A percentile compares a stretch with the other conserved stretches of the same genome.
phyloP scores from a whole-genome alignment of 2,329 filamentous ascomycete species.

The Colletotrichum orbiculare region DNA sequence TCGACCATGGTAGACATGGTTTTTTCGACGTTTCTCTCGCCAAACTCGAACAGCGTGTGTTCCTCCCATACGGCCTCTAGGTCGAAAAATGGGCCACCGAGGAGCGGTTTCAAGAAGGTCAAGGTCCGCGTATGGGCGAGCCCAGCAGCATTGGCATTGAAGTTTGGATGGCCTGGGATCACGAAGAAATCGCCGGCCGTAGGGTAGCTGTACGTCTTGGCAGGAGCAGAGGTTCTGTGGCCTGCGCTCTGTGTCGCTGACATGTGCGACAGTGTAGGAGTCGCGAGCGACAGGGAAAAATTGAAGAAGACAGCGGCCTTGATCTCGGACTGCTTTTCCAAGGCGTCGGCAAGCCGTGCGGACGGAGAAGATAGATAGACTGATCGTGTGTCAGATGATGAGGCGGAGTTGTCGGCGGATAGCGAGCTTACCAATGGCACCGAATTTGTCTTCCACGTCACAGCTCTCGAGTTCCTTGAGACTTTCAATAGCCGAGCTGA shows the following conservation, averaged over 20 bases:
- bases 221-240: not conserved
- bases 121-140: conserved; percentile 75
- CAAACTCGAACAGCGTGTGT: conserved; percentile 79
- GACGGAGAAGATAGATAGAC: conserved; percentile 1
- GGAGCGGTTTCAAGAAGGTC: conserved; percentile 70
- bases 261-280: conserved; percentile 25
- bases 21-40: conserved; percentile 72
- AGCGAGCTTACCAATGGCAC: conserved; percentile 25
- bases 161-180: conserved; percentile 61
- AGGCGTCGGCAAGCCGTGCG: not conserved
- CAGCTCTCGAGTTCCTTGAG: conserved; percentile 25
- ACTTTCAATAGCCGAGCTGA: conserved; percentile 13
- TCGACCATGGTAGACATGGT: conserved; percentile 87
- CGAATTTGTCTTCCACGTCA: conserved; percentile 45
- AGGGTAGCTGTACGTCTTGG: conserved; percentile 54
- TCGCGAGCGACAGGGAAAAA: conserved; percentile 16
- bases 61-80: conserved; percentile 84
- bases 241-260: not conserved
- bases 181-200: conserved; percentile 52
- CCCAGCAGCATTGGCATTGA: conserved; percentile 64
- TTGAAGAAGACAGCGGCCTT: conserved; percentile 33
- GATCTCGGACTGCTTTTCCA: conserved; percentile 10
- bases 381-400: conserved; percentile 5
- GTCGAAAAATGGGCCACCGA: conserved; percentile 76
- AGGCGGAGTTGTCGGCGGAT: not conserved